phyloP scores from a whole-genome alignment of 2,329 filamentous ascomycete genomes.

The Cercospora sp. region DNA sequence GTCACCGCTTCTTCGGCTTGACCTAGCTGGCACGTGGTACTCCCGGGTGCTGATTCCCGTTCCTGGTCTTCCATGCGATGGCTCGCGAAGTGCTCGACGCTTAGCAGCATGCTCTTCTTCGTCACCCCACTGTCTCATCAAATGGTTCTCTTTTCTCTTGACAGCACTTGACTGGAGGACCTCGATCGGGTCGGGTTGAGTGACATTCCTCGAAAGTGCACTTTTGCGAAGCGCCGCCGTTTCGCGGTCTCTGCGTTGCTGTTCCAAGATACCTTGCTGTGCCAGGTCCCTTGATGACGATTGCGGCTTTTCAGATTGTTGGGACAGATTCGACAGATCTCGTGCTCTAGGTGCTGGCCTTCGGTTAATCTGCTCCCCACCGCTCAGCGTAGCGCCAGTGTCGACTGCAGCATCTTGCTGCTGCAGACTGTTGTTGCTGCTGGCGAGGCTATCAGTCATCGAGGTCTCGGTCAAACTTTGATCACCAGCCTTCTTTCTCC shows the following conservation, averaged over 20 bases:
- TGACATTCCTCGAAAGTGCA: background rate
- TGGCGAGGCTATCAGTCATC: constrained; percentile 22
- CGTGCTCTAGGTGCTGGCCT: background rate
- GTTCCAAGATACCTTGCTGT: background rate
- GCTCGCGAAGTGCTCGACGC: background rate
- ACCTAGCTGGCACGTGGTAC: background rate
- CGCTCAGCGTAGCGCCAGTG: constrained; percentile 10
- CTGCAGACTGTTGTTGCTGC: constrained; percentile 15
- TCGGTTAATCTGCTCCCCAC: background rate
- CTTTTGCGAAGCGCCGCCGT: constrained; percentile 7
- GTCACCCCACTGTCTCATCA: background rate
- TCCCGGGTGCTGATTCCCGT: constrained; percentile 2
- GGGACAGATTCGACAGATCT: background rate
- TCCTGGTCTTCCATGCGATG: background rate
- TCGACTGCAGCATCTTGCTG: background rate
- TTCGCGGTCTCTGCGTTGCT: constrained; percentile 7
- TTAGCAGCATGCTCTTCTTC: constrained; percentile 8
- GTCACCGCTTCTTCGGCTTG: background rate
- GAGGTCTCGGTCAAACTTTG: constrained; percentile 13
- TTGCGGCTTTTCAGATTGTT: background rate
- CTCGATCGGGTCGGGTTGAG: background rate
- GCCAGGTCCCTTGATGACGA: background rate
- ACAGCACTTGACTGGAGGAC: constrained; percentile 9
- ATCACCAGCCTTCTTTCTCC: constrained; percentile 11
- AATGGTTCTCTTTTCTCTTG: constrained; percentile 11